Percentiles rank a stretch among this genome's conserved stretches.
phyloP scores from a whole-genome alignment of 345 rosid species.

The Populus ilicifolia region DNA sequence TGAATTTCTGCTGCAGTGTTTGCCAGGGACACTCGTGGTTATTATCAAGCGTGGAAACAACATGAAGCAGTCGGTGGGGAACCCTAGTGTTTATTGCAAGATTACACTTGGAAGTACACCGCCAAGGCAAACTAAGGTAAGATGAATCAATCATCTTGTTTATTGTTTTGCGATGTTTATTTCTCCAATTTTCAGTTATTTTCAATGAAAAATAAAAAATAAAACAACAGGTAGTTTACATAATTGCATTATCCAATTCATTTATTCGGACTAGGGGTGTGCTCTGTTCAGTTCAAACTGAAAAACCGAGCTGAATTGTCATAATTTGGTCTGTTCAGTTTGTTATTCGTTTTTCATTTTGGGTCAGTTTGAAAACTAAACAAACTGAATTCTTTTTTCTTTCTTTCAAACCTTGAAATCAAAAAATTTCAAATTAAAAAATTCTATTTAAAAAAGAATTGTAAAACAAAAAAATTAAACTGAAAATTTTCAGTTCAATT shows the following conservation, averaged over 20 bases:
- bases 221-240: not conserved
- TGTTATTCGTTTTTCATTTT: too few species aligned
- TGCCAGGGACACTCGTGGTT: constrained; percentile 93
- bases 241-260: not conserved
- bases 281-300: too few species aligned
- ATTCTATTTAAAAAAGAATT: too few species aligned
- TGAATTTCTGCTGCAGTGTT: constrained; percentile 89
- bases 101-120: constrained; percentile 86
- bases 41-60: constrained; percentile 93
- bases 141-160: not conserved
- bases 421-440: too few species aligned
- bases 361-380: too few species aligned
- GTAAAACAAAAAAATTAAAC: too few species aligned
- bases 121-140: constrained; percentile 81
- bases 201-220: not conserved
- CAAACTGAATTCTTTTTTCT: too few species aligned
- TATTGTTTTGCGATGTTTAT: not conserved
- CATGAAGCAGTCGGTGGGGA: constrained; percentile 99
- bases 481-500: too few species aligned
- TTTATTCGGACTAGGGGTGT: not conserved
- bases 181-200: not conserved
- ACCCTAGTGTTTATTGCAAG: constrained; percentile 94
- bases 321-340: too few species aligned
- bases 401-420: too few species aligned
- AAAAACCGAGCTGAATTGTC: too few species aligned